Conservation (phyloP, 23 red algal genomes). For the Gracilaria vermiculophylla region DNA sequence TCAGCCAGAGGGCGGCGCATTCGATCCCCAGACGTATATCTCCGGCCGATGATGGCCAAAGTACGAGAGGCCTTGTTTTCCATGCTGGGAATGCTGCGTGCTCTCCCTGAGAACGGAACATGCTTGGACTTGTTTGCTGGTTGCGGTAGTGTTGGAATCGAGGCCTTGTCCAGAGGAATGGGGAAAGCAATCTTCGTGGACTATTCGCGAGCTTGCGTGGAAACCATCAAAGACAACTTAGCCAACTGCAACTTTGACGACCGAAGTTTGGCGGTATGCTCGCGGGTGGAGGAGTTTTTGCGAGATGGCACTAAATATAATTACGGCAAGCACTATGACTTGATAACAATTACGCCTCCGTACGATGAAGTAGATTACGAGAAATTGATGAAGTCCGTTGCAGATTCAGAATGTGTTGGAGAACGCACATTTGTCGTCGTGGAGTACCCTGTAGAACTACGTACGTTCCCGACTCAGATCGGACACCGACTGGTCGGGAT, state of each 20-base stretch:
- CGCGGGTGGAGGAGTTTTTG: slow-evolving; percentile 67
- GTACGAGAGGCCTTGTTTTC: slow-evolving; percentile 92
- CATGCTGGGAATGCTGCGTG: slow-evolving; percentile 78
- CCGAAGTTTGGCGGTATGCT: slow-evolving; percentile 40
- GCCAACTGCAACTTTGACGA: slow-evolving; percentile 49
- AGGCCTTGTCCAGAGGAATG: slow-evolving; percentile 84
- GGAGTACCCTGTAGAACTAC: slow-evolving; percentile 91
- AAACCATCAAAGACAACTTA: slow-evolving; percentile 54
- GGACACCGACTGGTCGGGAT: slow-evolving; percentile 80
- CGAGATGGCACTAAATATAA: slow-evolving; percentile 24
- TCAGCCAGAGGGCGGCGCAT: slow-evolving; percentile 77
- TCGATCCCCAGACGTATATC: slow-evolving; percentile 84
- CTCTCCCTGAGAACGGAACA: slow-evolving; percentile 17
- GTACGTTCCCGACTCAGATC: slow-evolving; percentile 78
- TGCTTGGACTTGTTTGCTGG: slow-evolving; percentile 91
- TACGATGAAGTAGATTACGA: slow-evolving; percentile 98
- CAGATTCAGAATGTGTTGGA: slow-evolving; percentile 72
- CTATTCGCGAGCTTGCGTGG: slow-evolving; percentile 47
- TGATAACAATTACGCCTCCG: slow-evolving; percentile 92
- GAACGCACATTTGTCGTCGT: slow-evolving; percentile 92
- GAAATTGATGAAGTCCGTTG: slow-evolving; percentile 72
- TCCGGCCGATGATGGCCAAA: slow-evolving; percentile 96
- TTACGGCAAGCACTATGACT: slow-evolving; percentile 25
- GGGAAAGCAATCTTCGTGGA: slow-evolving; percentile 88
- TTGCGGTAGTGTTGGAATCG: slow-evolving; percentile 87